Evolutionary conservation across 2,329 filamentous ascomycete species (phyloP), one percentile per base, ranked within the genome.

Genomic region (Aspergillus melleus): DNA sequence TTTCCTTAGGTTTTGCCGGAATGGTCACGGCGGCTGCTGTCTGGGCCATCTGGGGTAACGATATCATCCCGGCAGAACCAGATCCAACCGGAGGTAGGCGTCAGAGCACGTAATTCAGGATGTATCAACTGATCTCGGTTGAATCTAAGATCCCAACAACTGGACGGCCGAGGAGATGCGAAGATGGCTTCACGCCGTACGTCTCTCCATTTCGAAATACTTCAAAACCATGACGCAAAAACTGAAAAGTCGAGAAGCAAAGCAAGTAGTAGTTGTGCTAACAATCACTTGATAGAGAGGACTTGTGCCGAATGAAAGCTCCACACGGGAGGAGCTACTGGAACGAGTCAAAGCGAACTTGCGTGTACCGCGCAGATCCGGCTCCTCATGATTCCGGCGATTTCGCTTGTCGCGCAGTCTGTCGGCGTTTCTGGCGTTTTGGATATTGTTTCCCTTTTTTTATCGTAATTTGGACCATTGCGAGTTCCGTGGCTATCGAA

Each of bases 101-200:
- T 46, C 22, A 12, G 51, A 24, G 22, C 6, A 29, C 29, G 26
- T 39, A 12, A 30, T 54, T 50, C 22, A 55, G 29, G 29, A 32
- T 44, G 51, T 49, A 50, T 24, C 55, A 49, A 50, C 64, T 69
- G 59, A 54, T 59, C 6, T 30, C 36, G 16, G 16, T n/a, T 16
- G 14, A 29, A 3, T 22, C 22, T 30, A 55, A 88, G 87, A 89
- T 63, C 87, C 88, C 2, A 81, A 84, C 47, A 80, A 76, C 10
- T 98, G 94, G 94, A 92, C 91, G 0, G 81, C 83, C 58, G 88
- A 92, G 52, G 91, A 98, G 70, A 81, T 96, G 76, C 83, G 86
- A 62, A 82, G 88, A 70, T 98, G 93, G 92, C 80, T 98, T 54
- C 86, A 86, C 50, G 86, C 85, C 68, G 94, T 96, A 84, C 77